Evolutionary conservation across 1,284 basidiomycete genomes (phyloP).

Genomic region (Ustilago lituana): DNA sequence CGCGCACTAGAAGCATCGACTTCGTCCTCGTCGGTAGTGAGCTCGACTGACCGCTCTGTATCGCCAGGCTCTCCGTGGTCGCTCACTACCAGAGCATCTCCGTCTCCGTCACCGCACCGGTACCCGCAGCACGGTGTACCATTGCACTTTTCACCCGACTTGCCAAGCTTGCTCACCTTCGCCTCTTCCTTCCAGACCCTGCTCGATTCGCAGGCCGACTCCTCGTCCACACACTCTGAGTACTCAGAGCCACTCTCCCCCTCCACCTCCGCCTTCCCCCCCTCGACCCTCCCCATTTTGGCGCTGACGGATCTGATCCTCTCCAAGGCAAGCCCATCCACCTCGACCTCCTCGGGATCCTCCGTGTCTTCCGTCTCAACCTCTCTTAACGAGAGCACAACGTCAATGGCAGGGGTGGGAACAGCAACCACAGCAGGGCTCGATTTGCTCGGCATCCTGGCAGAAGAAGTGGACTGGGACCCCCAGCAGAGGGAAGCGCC

Average conservation of each 20-base stretch:
- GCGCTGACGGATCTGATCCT: constrained; percentile 20
- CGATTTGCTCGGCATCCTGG: constrained; percentile 30
- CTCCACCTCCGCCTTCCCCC: constrained; percentile 25
- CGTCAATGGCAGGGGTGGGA: constrained; percentile 3
- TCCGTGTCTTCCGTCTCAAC: constrained; percentile 37
- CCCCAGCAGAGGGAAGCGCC: constrained; percentile 28
- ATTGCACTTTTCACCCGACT: constrained; percentile 9
- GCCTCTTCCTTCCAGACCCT: constrained; percentile 40
- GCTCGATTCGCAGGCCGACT: constrained; percentile 37
- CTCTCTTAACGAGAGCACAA: constrained; percentile 1
- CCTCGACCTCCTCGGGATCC: constrained; percentile 25
- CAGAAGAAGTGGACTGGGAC: constrained; percentile 44
- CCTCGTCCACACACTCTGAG: constrained; percentile 35
- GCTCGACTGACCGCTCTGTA: background rate
- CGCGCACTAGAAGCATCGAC: constrained; percentile 5
- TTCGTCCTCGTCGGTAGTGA: background rate
- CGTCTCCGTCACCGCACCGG: background rate
- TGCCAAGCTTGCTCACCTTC: constrained; percentile 26
- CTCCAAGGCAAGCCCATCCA: constrained; percentile 15
- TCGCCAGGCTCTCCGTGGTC: background rate
- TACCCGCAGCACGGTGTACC: background rate
- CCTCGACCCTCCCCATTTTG: constrained; percentile 36
- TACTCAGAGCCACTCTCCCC: constrained; percentile 44
- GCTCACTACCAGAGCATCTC: background rate
- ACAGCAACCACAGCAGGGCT: constrained; percentile 27